Evolutionary conservation across 768 basidiomycete genomes (phyloP), one percentile per base, ranked within the genome.

Genomic region (Gymnopilus dilepis): DNA sequence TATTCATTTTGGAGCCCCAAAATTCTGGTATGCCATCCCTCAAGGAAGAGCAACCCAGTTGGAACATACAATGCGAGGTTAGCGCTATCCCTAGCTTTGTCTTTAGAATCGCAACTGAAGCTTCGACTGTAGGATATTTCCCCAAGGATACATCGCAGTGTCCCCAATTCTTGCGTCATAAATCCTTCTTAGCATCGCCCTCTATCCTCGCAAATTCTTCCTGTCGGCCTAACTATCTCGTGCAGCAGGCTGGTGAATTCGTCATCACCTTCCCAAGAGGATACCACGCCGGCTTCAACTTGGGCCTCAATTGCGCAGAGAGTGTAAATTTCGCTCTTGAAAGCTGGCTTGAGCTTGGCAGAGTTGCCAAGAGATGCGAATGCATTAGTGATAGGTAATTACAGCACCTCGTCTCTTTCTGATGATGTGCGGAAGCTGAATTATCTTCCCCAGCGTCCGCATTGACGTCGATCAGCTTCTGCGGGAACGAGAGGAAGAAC

Each of bases 1-100:
- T 73, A 94, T 99, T 58, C 97, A 99, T 74, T 99, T 98, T 67
- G 97, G 97, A 0, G 95, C 96, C 0, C 95, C 96, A 1, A 99
- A 94, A 67, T 91, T 92, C 70, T 99, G 97, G 97, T 99, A 99
- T 74, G 90, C 95, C 2, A 82, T 99, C 17, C 97, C 97, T 3
- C 96, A 97, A 74, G 90, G 83, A 17, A 85, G 94, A 60, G 88
- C 95, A 0, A 76, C 78, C 13, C 86, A 89, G 11, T 84, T 99
- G n/a, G 97, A 99, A 73, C 83, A 89, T 38, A 88, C 89, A 3
- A 95, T 99, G 91, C 86, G 87, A 77, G 87, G 95, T 95, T 58
- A 58, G 81, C 61, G 17, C 45, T 47, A 37, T 43, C 26, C 15
- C n/a, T 19, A 22, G 9, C 8, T 21, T n/a, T 13, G 17, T 0